Conservation (phyloP, 768 basidiomycete genomes). For the Mycena filopes region DNA sequence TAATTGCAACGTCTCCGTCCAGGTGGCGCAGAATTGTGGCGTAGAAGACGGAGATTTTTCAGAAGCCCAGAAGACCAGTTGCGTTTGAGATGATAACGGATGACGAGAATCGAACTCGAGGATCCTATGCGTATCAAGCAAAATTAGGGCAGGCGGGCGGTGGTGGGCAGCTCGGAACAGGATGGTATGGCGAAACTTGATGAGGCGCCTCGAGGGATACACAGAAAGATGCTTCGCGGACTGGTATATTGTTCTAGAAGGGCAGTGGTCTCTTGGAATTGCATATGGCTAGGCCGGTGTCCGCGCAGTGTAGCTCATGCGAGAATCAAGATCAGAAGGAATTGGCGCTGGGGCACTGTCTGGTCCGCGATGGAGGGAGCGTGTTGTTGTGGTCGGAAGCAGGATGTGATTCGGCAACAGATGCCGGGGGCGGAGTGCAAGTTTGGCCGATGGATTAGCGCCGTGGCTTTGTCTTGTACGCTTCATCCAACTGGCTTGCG, state of each 20-base stretch:
- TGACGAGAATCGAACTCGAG: constrained; percentile 4
- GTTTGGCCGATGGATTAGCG: too few species aligned
- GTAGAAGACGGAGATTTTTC: constrained; percentile 9
- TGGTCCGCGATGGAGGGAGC: too few species aligned
- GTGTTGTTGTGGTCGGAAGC: too few species aligned
- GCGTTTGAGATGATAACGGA: constrained; percentile 16
- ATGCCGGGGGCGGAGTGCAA: too few species aligned
- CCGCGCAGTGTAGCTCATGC: not conserved
- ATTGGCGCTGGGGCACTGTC: too few species aligned
- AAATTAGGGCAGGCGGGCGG: constrained; percentile 3
- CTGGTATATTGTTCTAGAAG: not conserved
- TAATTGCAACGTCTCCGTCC: constrained; percentile 18
- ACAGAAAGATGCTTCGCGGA: constrained; percentile 12
- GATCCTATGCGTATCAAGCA: constrained; percentile 25
- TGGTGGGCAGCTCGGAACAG: constrained; percentile 32
- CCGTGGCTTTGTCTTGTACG: too few species aligned
- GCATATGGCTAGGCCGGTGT: constrained; percentile 7
- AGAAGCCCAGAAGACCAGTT: constrained; percentile 14
- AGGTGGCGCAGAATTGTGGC: constrained; percentile 10
- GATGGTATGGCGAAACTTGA: not conserved
- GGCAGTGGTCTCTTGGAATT: not conserved
- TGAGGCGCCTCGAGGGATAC: constrained; percentile 9
- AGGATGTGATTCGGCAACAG: too few species aligned
- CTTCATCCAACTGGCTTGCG: too few species aligned
- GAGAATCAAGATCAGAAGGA: not conserved